These are phyloP conservation scores for Pichia sp. DNA, from an alignment of 1,139 yeast genomes.

Conservation along the genomic window DNA sequence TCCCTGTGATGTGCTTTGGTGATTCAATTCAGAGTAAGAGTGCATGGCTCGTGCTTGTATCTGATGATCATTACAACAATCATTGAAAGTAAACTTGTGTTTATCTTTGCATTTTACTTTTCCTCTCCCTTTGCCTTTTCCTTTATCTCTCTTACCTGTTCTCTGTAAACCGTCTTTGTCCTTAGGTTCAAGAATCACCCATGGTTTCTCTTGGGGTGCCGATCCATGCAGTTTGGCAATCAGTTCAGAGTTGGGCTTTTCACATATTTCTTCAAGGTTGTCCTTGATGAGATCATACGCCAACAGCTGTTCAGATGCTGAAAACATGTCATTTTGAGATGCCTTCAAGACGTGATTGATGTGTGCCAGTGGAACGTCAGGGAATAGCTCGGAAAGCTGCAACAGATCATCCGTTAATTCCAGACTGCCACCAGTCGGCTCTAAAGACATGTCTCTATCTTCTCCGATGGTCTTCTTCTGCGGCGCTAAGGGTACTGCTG, in stretches of 20 bases:
- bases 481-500: too few relatives aligned
- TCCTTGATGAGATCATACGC: slow-evolving; percentile 17
- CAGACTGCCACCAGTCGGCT: not conserved
- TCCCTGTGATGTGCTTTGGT: too few relatives aligned
- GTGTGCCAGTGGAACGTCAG: slow-evolving; percentile 20
- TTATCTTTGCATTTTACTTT: not conserved
- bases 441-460: too few relatives aligned
- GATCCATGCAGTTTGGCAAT: too few relatives aligned
- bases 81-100: too few relatives aligned
- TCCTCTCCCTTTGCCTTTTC: not conserved
- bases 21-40: too few relatives aligned
- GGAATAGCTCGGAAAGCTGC: slow-evolving; percentile 22
- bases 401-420: slow-evolving; percentile 5
- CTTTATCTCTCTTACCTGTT: not conserved
- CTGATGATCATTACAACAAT: too few relatives aligned
- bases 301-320: slow-evolving; percentile 19
- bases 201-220: not conserved
- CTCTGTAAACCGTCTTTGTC: not conserved
- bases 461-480: too few relatives aligned
- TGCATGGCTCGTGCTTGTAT: too few relatives aligned
- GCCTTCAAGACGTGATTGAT: slow-evolving; percentile 14
- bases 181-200: not conserved
- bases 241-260: not conserved
- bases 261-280: not conserved
- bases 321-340: slow-evolving; percentile 15